Percentiles rank a stretch among this genome's conserved stretches.
Evolutionary conservation across 495 filamentous ascomycete species (phyloP).

Genomic region (Patellaria atrata): DNA sequence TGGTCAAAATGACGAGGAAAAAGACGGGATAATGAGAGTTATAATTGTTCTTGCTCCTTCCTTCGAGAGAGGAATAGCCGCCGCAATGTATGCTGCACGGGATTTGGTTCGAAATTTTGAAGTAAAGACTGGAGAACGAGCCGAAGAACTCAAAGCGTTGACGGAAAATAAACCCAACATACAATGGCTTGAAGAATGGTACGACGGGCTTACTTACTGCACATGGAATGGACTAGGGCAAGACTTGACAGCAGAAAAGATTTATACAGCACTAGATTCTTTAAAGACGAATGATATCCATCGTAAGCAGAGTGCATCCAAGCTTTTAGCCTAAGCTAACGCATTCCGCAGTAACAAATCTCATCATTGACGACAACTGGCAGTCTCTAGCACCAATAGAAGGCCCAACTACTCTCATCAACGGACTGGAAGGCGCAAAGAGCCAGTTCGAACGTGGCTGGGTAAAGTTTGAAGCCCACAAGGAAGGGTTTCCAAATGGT

Average conservation of each 20-base stretch:
- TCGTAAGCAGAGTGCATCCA: constrained; percentile 23
- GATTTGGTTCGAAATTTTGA: constrained; percentile 38
- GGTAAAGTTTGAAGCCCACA: constrained; percentile 71
- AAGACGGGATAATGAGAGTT: constrained; percentile 41
- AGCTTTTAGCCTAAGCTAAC: constrained; percentile 3
- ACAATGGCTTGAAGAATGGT: constrained; percentile 77
- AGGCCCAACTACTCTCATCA: not conserved
- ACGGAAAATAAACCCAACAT: constrained; percentile 36
- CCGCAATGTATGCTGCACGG: constrained; percentile 75
- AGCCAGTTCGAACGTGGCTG: constrained; percentile 40
- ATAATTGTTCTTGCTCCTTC: constrained; percentile 58
- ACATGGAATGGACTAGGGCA: constrained; percentile 93
- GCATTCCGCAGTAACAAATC: constrained; percentile 50
- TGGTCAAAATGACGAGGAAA: constrained; percentile 52
- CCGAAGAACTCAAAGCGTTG: constrained; percentile 28
- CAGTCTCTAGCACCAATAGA: constrained; percentile 42
- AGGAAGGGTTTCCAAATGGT: constrained; percentile 63
- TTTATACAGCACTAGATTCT: constrained; percentile 56
- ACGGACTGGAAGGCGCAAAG: constrained; percentile 30
- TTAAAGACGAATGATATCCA: constrained; percentile 59
- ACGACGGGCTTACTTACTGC: constrained; percentile 69
- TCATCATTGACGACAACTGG: constrained; percentile 98
- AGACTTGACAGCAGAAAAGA: constrained; percentile 61
- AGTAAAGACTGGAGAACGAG: constrained; percentile 17
- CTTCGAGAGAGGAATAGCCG: constrained; percentile 64